These are phyloP conservation scores for Tulasnella sp. DNA, from an alignment of 768 basidiomycete species.

Conservation along the genomic window DNA sequence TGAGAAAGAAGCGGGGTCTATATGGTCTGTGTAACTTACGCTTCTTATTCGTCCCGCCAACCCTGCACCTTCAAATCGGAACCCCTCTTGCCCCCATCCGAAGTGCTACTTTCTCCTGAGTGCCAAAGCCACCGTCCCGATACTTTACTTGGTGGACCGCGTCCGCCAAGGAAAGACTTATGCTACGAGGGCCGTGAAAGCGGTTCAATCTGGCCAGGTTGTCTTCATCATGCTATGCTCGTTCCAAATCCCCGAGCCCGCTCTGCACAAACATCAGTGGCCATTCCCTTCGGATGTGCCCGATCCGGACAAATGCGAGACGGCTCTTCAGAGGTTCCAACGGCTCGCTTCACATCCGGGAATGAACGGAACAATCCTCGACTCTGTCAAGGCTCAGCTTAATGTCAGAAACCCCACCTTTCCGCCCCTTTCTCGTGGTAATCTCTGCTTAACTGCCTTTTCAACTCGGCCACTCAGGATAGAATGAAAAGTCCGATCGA, in stretches of 20 bases:
- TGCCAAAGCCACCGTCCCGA: constrained; percentile 60
- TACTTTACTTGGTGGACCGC: constrained; percentile 68
- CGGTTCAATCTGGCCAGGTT: constrained; percentile 41
- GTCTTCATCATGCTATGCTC: constrained; percentile 65
- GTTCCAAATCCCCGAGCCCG: constrained; percentile 69
- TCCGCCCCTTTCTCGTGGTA: not conserved
- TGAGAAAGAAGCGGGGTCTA: constrained; percentile 28
- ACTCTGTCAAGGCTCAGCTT: not conserved
- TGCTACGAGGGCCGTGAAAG: constrained; percentile 45
- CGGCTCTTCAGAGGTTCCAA: constrained; percentile 19
- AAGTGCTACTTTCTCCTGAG: constrained; percentile 77
- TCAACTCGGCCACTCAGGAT: constrained; percentile 36
- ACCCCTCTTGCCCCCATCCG: constrained; percentile 13
- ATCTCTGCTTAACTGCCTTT: constrained; percentile 3
- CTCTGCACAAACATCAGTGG: constrained; percentile 61
- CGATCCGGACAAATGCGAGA: constrained; percentile 50
- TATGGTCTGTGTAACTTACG: constrained; percentile 4
- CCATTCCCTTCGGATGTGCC: constrained; percentile 48
- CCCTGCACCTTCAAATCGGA: not conserved
- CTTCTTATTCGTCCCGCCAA: constrained; percentile 11
- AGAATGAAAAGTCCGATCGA: constrained; percentile 57
- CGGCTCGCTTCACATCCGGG: not conserved
- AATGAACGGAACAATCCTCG: not conserved
- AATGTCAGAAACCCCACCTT: not conserved
- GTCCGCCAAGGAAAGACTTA: constrained; percentile 54